Evolutionary conservation across 2,329 filamentous ascomycete genomes (phyloP), one percentile per base, ranked within the genome.

Genomic region (Penicillium expansum): DNA sequence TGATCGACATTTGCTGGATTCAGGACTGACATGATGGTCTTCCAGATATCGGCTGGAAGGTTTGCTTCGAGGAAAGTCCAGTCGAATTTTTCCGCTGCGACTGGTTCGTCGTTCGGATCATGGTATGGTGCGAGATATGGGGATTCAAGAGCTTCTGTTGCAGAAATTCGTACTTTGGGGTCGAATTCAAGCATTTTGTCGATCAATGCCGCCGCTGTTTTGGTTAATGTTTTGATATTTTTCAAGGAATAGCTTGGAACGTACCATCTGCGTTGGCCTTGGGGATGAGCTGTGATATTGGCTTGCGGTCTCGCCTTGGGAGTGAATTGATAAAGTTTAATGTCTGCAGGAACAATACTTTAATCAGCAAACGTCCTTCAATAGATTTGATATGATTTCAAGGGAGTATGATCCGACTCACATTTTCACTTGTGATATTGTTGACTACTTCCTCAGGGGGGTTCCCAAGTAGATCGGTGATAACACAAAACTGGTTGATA

Each of bases 21-120:
- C 3, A 30, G 14, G 9, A 74, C 88, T 73, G 82, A 96, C 93
- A 99, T 99, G 91, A 97, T 97, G 71, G 97, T 96, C 81, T 99
- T 99, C 94, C 94, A 99, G 11, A 92, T 96, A 72, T 99, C 94
- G 35, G 97, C 91, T 0, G 94, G 92, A 48, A 99, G 81, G 71
- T 97, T 92, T 42, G 92, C 94, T 68, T 97, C 94, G 74, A 97
- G 97, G 79, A 97, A 97, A 50, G 92, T 96, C 93, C 94, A 99
- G 74, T 99, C 94, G 69, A 99, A 97, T 78, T 95, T 95, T 80
- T 97, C 92, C 57, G 96, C 90, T 18, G 94, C 91, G 11, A 91
- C 86, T 0, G 94, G 94, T 80, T 99, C 94, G 71, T 99, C 94
- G 41, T 89, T 92, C 5, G 93, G 92, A 71, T 99, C 94, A 77